These are phyloP conservation scores for Polygonum maritimum DNA, from an alignment of 148 eudicot genomes.

Conservation along the genomic window DNA sequence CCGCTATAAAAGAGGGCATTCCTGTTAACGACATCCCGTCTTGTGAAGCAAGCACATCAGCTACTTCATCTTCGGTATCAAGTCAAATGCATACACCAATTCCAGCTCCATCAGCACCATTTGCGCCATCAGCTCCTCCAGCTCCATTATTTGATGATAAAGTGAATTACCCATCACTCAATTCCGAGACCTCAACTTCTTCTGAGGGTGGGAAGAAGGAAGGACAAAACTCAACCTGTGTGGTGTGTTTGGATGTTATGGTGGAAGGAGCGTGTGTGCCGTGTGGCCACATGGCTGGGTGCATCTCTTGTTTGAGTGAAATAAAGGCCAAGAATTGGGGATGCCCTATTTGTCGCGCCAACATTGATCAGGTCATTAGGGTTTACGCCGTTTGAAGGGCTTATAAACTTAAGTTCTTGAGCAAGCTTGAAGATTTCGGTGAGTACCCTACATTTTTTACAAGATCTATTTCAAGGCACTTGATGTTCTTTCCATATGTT, in stretches of 20 bases:
- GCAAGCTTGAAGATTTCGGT: too few species aligned
- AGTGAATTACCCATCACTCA: slow-evolving; percentile 63
- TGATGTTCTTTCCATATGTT: neutral
- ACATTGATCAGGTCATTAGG: slow-evolving; percentile 67
- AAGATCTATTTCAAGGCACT: too few species aligned
- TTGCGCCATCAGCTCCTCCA: slow-evolving; percentile 52
- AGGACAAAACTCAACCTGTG: slow-evolving; percentile 59
- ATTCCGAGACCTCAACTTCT: slow-evolving; percentile 22
- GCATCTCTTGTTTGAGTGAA: slow-evolving; percentile 86
- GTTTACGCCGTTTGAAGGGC: slow-evolving; percentile 53
- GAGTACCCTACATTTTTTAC: too few species aligned
- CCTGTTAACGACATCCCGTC: slow-evolving; percentile 15
- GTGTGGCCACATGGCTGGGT: slow-evolving; percentile 97
- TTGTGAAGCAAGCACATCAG: slow-evolving; percentile 29
- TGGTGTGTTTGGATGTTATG: slow-evolving; percentile 83
- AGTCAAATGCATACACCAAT: slow-evolving; percentile 18
- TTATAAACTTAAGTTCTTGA: neutral
- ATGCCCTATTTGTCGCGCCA: slow-evolving; percentile 89
- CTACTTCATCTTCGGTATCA: slow-evolving; percentile 18
- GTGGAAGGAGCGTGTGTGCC: slow-evolving; percentile 93
- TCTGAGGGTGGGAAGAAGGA: slow-evolving; percentile 23
- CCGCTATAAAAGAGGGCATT: slow-evolving; percentile 37
- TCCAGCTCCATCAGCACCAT: slow-evolving; percentile 61
- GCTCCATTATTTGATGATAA: slow-evolving; percentile 33
- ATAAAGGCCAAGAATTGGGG: slow-evolving; percentile 76